Evolutionary conservation across 768 basidiomycete species (phyloP), one percentile per base, ranked within the genome.

Genomic region (Dioszegia aurantiaca): DNA sequence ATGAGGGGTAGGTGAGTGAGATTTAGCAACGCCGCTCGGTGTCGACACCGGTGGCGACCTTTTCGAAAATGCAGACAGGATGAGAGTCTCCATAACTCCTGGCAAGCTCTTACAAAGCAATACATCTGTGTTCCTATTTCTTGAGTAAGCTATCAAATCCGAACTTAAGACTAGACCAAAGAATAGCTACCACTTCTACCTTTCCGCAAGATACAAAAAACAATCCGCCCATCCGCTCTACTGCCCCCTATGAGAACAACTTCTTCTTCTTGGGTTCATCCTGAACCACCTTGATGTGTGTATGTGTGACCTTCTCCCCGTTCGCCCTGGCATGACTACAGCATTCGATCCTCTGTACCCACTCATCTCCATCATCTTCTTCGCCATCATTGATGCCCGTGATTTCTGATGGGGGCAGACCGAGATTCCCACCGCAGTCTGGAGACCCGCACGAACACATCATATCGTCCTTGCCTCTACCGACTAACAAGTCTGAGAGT

Each of bases 401-500:
- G 56, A 80, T 71, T 33, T 79, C 81, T 9, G 74, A 78, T 9
- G 75, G 78, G 30, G 82, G 80, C 40, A 78, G 78, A 19, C 80
- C 80, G 36, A 79, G 41, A 10, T 72, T 52, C 62, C 82, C 75
- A 47, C 77, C 77, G 67, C 80, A 80, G 28, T 67, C 76, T 5
- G 74, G 74, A 23, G 77, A 77, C 23, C 81, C 82, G 74, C 92
- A 95, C 17, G 85, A 84, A 72, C 92, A 95, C 46, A 92, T 81
- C 58, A 94, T 79, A 24, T 85, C 86, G 24, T 84, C 83, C 72
- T 87, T 88, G 54, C 88, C 87, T 48, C 79, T 80, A 26, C 92
- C 92, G 72, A 87, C 86, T 51, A 98, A 81, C 47, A 99, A 78
- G 74, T 97, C 91, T 11, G 90, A 88, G 56, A 99, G 83, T 27